A percentile compares a stretch with the other conserved stretches of the same genome.
phyloP scores from a whole-genome alignment of 2,329 filamentous ascomycete genomes.

The Neofusicoccum cordaticola region DNA sequence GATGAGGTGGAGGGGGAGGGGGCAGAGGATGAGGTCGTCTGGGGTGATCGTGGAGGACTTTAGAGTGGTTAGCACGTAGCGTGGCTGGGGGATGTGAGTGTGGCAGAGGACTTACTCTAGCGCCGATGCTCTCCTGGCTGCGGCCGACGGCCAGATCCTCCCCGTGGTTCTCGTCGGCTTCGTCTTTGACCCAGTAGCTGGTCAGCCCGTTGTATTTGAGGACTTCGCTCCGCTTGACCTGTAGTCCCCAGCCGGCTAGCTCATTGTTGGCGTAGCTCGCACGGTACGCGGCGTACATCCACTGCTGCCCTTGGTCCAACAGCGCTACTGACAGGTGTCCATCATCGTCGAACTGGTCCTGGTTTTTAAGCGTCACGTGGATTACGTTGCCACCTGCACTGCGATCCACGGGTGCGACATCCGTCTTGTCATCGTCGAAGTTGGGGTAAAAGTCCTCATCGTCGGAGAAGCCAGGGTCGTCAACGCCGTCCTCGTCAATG shows the following conservation, averaged over 20 bases:
- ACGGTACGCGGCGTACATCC: constrained; percentile 53
- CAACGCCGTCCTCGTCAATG: background rate
- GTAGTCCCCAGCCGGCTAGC: constrained; percentile 58
- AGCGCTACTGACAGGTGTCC: constrained; percentile 46
- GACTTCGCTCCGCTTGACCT: constrained; percentile 55
- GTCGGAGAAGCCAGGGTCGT: background rate
- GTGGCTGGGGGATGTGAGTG: background rate
- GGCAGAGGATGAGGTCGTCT: background rate
- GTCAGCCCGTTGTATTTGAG: constrained; percentile 53
- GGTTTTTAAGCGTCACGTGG: constrained; percentile 49
- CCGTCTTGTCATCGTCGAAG: background rate
- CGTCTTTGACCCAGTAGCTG: constrained; percentile 28
- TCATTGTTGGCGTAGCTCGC: constrained; percentile 52
- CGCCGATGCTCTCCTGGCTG: constrained; percentile 22
- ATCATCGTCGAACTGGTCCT: constrained; percentile 55
- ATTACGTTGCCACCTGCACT: background rate
- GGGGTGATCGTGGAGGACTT: background rate
- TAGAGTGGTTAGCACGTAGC: background rate
- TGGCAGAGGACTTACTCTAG: constrained; percentile 17
- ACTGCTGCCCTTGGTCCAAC: constrained; percentile 48
- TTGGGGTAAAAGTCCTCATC: background rate
- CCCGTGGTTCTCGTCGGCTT: constrained; percentile 23
- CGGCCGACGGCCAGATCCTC: constrained; percentile 28
- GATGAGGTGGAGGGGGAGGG: background rate
- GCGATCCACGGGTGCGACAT: background rate